These are phyloP conservation scores for Aureobasidium sp. DNA, from an alignment of 2,329 filamentous ascomycete species.

Conservation along the genomic window DNA sequence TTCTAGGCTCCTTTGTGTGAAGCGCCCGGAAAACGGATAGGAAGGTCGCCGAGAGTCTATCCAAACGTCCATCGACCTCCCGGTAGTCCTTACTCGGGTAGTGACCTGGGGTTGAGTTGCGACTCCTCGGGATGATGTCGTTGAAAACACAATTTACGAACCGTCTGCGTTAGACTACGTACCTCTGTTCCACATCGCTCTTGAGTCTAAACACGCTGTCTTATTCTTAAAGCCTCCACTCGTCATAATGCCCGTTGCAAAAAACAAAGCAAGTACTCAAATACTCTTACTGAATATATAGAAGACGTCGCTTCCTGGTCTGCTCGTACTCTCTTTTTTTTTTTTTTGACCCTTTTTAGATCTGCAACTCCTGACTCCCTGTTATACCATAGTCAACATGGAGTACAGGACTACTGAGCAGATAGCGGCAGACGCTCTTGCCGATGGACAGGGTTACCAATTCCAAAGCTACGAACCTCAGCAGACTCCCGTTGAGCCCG, in stretches of 20 bases:
- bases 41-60: not conserved
- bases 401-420: conserved; percentile 3
- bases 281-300: not conserved
- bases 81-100: not conserved
- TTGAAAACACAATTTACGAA: not conserved
- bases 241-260: not conserved
- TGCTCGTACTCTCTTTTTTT: not conserved
- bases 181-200: not conserved
- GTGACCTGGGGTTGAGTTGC: not conserved
- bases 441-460: not conserved
- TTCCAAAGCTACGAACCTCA: not conserved
- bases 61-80: not conserved
- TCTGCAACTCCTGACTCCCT: not conserved
- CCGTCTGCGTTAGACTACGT: not conserved
- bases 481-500: not conserved
- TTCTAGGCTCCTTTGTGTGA: not conserved
- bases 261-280: not conserved
- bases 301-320: not conserved
- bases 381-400: not conserved
- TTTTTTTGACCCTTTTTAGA: not conserved
- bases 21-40: not conserved
- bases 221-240: not conserved
- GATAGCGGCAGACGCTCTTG: not conserved
- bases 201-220: not conserved
- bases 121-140: conserved; percentile 1